Evolutionary conservation across 2,329 filamentous ascomycete genomes (phyloP).

Genomic region (Botryosphaeria dothidea): DNA sequence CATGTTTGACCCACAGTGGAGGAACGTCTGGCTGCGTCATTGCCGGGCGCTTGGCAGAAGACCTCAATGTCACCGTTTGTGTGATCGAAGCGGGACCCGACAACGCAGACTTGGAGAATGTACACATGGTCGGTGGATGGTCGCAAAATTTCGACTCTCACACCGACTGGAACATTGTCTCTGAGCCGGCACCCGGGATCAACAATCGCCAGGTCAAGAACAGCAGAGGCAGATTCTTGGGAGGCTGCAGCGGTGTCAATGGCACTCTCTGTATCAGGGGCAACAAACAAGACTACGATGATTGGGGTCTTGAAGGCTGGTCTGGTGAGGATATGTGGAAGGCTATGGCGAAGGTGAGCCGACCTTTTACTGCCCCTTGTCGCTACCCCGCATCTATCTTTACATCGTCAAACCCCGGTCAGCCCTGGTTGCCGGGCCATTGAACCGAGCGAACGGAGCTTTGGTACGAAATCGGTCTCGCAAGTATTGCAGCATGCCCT

Average conservation of each 20-base stretch:
- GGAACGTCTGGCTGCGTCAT: constrained; percentile 53
- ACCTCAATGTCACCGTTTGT: constrained; percentile 43
- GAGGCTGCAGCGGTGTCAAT: constrained; percentile 53
- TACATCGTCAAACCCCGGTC: no score
- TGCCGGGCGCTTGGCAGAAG: constrained; percentile 50
- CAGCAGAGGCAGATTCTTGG: constrained; percentile 52
- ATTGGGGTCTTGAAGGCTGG: constrained; percentile 59
- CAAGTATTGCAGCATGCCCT: no score
- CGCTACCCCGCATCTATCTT: background rate
- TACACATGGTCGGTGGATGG: constrained; percentile 54
- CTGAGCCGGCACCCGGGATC: constrained; percentile 41
- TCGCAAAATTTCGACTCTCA: constrained; percentile 50
- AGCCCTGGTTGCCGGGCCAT: no score
- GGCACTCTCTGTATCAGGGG: constrained; percentile 54
- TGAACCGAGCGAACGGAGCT: no score
- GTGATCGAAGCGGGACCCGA: constrained; percentile 52
- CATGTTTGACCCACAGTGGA: constrained; percentile 35
- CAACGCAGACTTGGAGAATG: constrained; percentile 48
- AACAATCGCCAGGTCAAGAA: constrained; percentile 49
- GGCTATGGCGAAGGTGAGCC: constrained; percentile 53
- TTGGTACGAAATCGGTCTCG: no score
- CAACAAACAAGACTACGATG: constrained; percentile 53
- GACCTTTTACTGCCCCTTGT: background rate
- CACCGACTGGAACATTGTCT: constrained; percentile 55
- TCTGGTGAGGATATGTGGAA: constrained; percentile 56